A percentile compares a stretch with the other conserved stretches of the same genome.
phyloP scores from a whole-genome alignment of 2,329 filamentous ascomycete genomes.

The Stachybotrys elegans region DNA sequence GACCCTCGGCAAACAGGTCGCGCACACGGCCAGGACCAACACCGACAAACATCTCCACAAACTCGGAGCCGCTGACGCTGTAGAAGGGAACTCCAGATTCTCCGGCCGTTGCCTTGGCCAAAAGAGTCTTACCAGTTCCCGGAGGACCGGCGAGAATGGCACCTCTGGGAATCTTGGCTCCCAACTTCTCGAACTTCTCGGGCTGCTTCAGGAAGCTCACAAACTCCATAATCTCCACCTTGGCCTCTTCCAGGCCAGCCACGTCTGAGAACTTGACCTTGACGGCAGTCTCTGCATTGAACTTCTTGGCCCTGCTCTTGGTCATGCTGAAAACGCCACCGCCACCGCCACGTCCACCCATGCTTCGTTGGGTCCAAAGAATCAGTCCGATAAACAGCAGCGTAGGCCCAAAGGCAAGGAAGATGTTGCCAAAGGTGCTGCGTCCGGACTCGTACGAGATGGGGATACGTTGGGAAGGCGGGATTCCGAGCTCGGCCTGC shows the following conservation, averaged over 20 bases:
- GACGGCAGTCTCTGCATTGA: slow-evolving; percentile 94
- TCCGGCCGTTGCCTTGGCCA: slow-evolving; percentile 95
- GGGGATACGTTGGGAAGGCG: slow-evolving; percentile 82
- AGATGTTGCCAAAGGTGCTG: slow-evolving; percentile 65
- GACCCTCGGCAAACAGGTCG: slow-evolving; percentile 88
- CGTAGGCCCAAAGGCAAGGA: slow-evolving; percentile 80
- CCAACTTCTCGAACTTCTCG: slow-evolving; percentile 85
- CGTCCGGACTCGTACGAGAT: slow-evolving; percentile 81
- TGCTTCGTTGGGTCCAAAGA: slow-evolving; percentile 72
- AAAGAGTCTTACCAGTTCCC: slow-evolving; percentile 94
- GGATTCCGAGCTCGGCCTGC: slow-evolving; percentile 82
- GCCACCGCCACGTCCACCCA: slow-evolving; percentile 57
- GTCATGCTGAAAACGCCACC: slow-evolving; percentile 93
- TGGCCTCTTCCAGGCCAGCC: slow-evolving; percentile 96
- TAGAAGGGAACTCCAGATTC: slow-evolving; percentile 97
- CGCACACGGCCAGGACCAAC: slow-evolving; percentile 93
- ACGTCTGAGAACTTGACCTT: slow-evolving; percentile 98
- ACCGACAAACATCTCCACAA: slow-evolving; percentile 99
- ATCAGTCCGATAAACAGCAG: slow-evolving; percentile 79
- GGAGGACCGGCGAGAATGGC: slow-evolving; percentile 96
- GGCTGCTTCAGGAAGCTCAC: slow-evolving; percentile 95
- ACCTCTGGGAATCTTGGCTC: slow-evolving; percentile 95
- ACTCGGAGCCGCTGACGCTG: slow-evolving; percentile 96
- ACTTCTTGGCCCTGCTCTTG: slow-evolving; percentile 91
- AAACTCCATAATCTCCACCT: slow-evolving; percentile 98